Base-by-base conservation (phyloP, 164 flowering plant genomes). In the Liriodendron chinense region DNA sequence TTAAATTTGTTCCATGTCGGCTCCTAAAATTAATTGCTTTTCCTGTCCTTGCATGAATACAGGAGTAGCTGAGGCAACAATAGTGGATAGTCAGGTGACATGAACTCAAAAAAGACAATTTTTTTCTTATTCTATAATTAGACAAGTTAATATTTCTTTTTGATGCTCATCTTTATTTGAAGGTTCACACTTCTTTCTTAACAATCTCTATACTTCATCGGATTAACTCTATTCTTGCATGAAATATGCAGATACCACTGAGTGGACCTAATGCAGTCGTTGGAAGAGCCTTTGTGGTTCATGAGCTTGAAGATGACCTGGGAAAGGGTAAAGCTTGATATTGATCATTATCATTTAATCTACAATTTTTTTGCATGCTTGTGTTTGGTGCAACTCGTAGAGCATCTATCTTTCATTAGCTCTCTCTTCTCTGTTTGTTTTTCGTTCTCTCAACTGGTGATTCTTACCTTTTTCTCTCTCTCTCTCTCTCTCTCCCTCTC, bases 51-150 rank as follows among this genome's bases (percentile, higher is more conserved):
- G 26, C 56, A 22, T 63, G 25, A 50, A 70, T 76, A 67, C 83
- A 94, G 98, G 98, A 21, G 96, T 95, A 81, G 98, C 98, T 21
- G 97, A 95, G 81, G 92, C 91, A 78, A 91, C 91, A 77, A 93
- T 95, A 23, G 89, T 93, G 47, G 98, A 95, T 82, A 83, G 63
- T 28, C 98, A 95, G 98, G 97, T 94, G 79, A 5, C 5, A 4
- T 28, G 47, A 66, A 66, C 20, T 26, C 5, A 21, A 28, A 66
- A 66, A 14, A 34, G 43, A 34, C 43, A 34, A 34, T 0, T 4
- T 34, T 34, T 34, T 34, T 34, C 6, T 1, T 28, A 0, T 28
- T 28, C 6, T 34, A 34, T 34, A 34, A 34, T 34, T 34, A 34
- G 43, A 34, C 43, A 34, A 34, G 0, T 0, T 34, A 34, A 3